Conservation (phyloP, 257 asterid species). For the Solanum clarkiae region DNA sequence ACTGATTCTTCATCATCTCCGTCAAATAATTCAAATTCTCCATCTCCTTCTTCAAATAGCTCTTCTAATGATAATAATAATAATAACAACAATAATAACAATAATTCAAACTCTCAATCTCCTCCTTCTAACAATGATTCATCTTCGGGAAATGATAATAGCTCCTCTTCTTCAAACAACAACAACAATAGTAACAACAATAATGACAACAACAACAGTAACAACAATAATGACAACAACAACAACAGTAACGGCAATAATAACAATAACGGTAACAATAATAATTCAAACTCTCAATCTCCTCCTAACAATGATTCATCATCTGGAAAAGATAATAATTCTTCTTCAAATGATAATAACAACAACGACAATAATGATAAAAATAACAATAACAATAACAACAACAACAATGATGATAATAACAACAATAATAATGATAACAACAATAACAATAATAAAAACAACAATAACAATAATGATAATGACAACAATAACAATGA, state of each 20-base stretch:
- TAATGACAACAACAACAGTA: background rate
- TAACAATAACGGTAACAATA: background rate
- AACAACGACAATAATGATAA: background rate
- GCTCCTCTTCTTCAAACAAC: background rate
- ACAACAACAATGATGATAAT: background rate
- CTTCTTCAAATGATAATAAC: background rate
- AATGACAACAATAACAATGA: background rate
- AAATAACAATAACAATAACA: background rate
- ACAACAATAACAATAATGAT: background rate
- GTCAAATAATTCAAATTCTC: background rate
- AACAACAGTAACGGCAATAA: background rate
- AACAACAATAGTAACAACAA: background rate
- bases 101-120: background rate
- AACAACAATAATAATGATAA: background rate
- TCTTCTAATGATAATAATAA: background rate
- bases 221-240: background rate
- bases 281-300: background rate
- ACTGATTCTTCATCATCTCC: background rate
- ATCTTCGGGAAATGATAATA: background rate
- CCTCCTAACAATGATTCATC: background rate
- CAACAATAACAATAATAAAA: background rate
- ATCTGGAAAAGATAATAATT: background rate
- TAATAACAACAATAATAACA: background rate
- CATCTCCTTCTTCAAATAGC: background rate
- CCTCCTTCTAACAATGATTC: background rate